phyloP scores from a whole-genome alignment of 2,329 filamentous ascomycete genomes.

The Mycosphaerelloides madeirae region DNA sequence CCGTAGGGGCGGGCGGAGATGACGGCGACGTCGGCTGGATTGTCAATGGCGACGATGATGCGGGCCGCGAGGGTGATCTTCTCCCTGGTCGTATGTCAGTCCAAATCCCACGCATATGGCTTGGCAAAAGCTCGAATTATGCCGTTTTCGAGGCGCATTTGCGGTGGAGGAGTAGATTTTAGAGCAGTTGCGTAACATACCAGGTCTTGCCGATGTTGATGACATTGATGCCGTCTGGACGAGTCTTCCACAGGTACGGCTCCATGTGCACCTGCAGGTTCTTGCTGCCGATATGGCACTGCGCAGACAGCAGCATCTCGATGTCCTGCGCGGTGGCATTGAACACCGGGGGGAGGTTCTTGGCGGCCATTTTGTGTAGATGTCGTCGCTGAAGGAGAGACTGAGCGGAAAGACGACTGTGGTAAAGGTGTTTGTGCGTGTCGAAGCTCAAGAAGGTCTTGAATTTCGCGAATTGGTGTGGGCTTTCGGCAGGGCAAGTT shows the following conservation, averaged over 20 bases:
- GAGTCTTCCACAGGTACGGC: slow-evolving; percentile 99
- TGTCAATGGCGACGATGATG: slow-evolving; percentile 98
- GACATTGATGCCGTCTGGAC: slow-evolving; percentile 95
- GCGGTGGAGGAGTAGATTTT: neutral
- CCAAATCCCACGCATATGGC: neutral
- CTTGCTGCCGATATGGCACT: slow-evolving; percentile 96
- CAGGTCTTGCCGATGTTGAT: slow-evolving; percentile 99
- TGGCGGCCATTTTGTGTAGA: slow-evolving; percentile 67
- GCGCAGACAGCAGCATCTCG: slow-evolving; percentile 97
- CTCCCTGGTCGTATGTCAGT: slow-evolving; percentile 62
- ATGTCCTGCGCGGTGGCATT: slow-evolving; percentile 97
- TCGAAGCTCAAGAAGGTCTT: neutral
- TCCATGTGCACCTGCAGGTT: slow-evolving; percentile 99
- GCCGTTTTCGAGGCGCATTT: no score
- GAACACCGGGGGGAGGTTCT: slow-evolving; percentile 90
- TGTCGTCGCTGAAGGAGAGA: slow-evolving; percentile 3
- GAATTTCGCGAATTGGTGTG: neutral
- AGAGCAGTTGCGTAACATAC: slow-evolving; percentile 50
- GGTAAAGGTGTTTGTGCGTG: neutral
- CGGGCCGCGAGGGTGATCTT: slow-evolving; percentile 98
- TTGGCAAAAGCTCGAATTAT: no score
- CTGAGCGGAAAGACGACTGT: neutral
- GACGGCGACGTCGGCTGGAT: slow-evolving; percentile 98
- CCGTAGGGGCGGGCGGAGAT: slow-evolving; percentile 99
- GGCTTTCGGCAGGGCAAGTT: neutral